Evolutionary conservation across 2,329 filamentous ascomycete genomes (phyloP), one percentile per base, ranked within the genome.

Genomic region (Phialemonium atrogriseum): DNA sequence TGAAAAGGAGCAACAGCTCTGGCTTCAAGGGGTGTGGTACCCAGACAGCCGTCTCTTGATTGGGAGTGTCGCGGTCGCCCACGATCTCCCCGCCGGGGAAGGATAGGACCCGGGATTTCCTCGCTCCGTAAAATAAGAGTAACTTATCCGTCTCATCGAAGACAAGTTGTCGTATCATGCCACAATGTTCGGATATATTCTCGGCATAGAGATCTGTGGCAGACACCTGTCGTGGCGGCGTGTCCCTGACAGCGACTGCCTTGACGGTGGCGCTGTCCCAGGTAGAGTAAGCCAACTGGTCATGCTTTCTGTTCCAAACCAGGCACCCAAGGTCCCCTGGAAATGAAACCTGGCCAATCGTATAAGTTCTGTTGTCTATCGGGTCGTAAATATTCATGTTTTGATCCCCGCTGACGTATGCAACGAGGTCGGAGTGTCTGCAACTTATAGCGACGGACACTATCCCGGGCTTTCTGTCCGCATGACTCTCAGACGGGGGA

Each of bases 321-420:
- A 40, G 26, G 12, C 14, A 25, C 2, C 37, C 32, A 4, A 35
- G 18, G 1, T 10, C 23, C 19, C 35, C 38, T 3, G 26, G 31
- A 12, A 36, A 34, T 13, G 27, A 13, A 5, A 32, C 25, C 24
- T 37, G 19, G 10, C 10, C 32, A 8, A 43, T 31, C 6, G 33
- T 24, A 5, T 45, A 32, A 8, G 13, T 41, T n/a, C 15, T 30
- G 15, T 37, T 34, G 21, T 22, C 21, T 3, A 19, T 16, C 2
- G 34, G 29, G 14, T 45, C 38, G 12, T 32, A 39, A 7, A 47
- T 14, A 23, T 36, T 35, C 8, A 45, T 27, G 2, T 31, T 30
- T 7, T 41, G 43, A 10, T 38, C 36, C 2, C 34, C 22, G 10
- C 40, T 39, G 10, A 30, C 30, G n/a, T 38, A 37, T 11, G 39